Evolutionary conservation across 139 green algal species (phyloP).

Genomic region (Microglena sp.): DNA sequence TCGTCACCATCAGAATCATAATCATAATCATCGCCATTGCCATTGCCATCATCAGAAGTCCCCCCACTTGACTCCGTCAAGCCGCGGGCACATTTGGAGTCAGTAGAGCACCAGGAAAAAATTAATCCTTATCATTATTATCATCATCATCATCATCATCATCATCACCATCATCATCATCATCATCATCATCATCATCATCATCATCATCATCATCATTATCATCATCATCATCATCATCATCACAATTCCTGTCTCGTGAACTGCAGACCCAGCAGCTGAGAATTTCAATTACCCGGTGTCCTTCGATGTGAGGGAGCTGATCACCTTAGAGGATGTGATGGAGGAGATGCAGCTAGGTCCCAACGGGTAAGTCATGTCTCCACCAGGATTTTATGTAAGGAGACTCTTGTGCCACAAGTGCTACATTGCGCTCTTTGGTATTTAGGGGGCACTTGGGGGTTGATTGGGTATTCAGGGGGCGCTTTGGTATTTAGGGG

Average conservation of each 20-base stretch:
- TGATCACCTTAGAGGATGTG: slow-evolving; percentile 88
- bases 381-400: too few relatives aligned
- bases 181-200: background rate
- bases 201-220: background rate
- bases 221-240: background rate
- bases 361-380: slow-evolving; percentile 77
- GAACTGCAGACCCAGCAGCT: slow-evolving; percentile 79
- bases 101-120: background rate
- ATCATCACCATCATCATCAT: background rate
- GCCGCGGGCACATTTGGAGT: too few relatives aligned
- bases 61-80: too few relatives aligned
- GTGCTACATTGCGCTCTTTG: too few relatives aligned
- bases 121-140: background rate
- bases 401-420: background rate
- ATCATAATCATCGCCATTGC: too few relatives aligned
- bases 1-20: too few relatives aligned
- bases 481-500: too few relatives aligned
- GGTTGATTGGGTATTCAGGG: too few relatives aligned
- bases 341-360: slow-evolving; percentile 92
- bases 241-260: background rate
- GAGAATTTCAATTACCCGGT: slow-evolving; percentile 90
- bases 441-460: too few relatives aligned
- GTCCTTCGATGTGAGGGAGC: slow-evolving; percentile 75
- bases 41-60: too few relatives aligned
- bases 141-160: background rate